Base-by-base conservation (phyloP, 129 eudicot genomes). In the Smallanthus sonchifolius region DNA sequence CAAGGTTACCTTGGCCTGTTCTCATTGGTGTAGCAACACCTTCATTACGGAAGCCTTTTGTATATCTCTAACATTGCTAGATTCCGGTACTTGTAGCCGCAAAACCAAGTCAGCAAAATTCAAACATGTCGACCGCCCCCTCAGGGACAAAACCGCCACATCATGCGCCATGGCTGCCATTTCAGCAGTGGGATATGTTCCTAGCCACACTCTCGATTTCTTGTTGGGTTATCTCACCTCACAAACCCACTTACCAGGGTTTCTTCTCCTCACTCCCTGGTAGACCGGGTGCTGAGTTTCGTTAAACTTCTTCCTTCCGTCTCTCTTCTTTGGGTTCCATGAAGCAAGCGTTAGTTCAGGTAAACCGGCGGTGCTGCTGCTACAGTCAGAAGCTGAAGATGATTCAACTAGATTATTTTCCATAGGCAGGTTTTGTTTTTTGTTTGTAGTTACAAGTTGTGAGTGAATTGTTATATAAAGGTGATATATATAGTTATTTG, bases 111-210 rank as follows among this genome's bases (percentile, higher is more conserved):
- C 94, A 4, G 97, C 95, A 57, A 87, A 91, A 9, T 91, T 91
- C 7, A 91, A 74, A 67, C 97, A 88, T 1, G 92, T 95, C 0
- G 88, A 77, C 14, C 84, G 82, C 8, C 95, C 97, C 9, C 90
- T 64, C 6, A 91, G 71, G 0, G 97, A 90, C 2, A 91, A 16
- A 6, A 84, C 92, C 0, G 97, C 97, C 65, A 91, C 97, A 16
- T 91, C 97, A 49, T 91, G 97, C 6, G 95, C 97, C 15, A 92
- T 76, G 1, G 97, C 97, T 1, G 97, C 97, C 97, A 91, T 91
- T 34, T 88, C 97, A 3, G 87, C 86, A 0, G 92, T 88, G 0
- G 84, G 75, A 65, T 82, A 84, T 0, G 97, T 88, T 7, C 95
- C 95, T 0, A 88, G 86, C 97, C 97, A 91, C n/a, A 91, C 79